These are phyloP conservation scores for Narthecium ossifragum DNA, from an alignment of 106 monocot species.

Conservation along the genomic window DNA sequence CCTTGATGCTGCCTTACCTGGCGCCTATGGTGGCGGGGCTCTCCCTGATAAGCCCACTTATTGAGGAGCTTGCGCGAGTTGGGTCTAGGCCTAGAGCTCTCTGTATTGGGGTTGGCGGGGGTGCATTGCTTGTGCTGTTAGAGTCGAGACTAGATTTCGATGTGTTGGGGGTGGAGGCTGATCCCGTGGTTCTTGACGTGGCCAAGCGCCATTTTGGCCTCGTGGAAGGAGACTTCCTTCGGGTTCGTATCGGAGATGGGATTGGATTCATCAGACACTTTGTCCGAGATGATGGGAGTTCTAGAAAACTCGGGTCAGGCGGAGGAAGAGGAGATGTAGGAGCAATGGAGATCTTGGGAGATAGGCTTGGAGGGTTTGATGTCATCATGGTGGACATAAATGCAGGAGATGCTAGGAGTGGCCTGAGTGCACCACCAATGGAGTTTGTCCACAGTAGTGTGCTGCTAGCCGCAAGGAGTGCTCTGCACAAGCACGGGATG, in stretches of 20 bases:
- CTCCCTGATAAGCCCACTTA: slow-evolving; percentile 14
- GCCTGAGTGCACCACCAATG: slow-evolving; percentile 47
- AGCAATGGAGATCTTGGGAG: not conserved
- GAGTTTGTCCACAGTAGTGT: slow-evolving; percentile 38
- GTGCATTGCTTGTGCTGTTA: slow-evolving; percentile 52
- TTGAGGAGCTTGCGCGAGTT: slow-evolving; percentile 11
- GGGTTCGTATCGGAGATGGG: slow-evolving; percentile 51
- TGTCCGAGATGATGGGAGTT: not conserved
- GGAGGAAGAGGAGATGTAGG: too few species aligned
- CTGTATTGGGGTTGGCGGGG: slow-evolving; percentile 84
- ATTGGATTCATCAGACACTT: slow-evolving; percentile 35
- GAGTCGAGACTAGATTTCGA: slow-evolving; percentile 40
- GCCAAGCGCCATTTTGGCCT: slow-evolving; percentile 75
- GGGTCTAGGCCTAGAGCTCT: slow-evolving; percentile 37
- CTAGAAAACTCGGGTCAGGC: not conserved
- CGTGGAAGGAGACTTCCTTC: slow-evolving; percentile 43
- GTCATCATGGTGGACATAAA: slow-evolving; percentile 90
- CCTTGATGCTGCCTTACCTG: slow-evolving; percentile 77
- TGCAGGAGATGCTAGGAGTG: slow-evolving; percentile 30
- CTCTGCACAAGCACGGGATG: slow-evolving; percentile 34
- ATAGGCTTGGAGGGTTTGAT: slow-evolving; percentile 23
- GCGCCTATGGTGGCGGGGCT: slow-evolving; percentile 66
- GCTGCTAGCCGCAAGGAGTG: slow-evolving; percentile 33
- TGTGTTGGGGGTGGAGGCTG: slow-evolving; percentile 76
- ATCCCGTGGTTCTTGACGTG: slow-evolving; percentile 45